Conservation (phyloP, 1,139 yeast species). For the Scheffersomyces stambukii region DNA sequence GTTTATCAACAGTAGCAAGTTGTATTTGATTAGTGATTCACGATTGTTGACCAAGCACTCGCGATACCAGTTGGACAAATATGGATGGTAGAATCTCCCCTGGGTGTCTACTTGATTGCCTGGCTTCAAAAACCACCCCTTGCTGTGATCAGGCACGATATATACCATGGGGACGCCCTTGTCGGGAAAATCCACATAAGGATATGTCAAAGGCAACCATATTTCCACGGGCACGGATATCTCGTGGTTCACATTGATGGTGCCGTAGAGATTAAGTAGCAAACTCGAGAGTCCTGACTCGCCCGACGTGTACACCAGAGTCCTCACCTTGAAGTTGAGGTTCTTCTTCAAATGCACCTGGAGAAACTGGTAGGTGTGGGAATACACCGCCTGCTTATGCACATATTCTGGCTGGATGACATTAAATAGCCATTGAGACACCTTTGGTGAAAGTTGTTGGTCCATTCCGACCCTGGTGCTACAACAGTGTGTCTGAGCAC, state of each 20-base stretch:
- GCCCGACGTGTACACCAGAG: constrained; percentile 60
- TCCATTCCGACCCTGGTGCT: no score
- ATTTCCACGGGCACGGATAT: constrained; percentile 58
- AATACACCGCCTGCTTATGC: constrained; percentile 50
- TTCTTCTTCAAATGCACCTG: constrained; percentile 37
- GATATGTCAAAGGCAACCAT: constrained; percentile 77
- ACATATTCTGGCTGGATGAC: constrained; percentile 49
- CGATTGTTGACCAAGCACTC: constrained; percentile 12
- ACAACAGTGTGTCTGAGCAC: no score
- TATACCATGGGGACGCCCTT: constrained; percentile 57
- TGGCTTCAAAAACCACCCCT: constrained; percentile 44
- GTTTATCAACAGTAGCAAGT: constrained; percentile 33
- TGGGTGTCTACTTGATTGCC: constrained; percentile 70
- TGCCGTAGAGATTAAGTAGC: constrained; percentile 63
- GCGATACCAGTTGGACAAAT: constrained; percentile 54
- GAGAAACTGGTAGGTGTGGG: constrained; percentile 57
- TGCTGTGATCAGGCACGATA: constrained; percentile 45
- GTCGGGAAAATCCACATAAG: constrained; percentile 28
- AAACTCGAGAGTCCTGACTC: constrained; percentile 56
- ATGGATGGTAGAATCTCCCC: constrained; percentile 73
- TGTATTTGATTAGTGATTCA: constrained; percentile 18
- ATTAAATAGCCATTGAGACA: constrained; percentile 41
- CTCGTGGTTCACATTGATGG: constrained; percentile 29
- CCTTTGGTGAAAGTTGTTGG: constrained; percentile 27
- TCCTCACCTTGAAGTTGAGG: constrained; percentile 53